Evolutionary conservation across 2,329 filamentous ascomycete species (phyloP).

Genomic region (Sclerotinia subarctica): DNA sequence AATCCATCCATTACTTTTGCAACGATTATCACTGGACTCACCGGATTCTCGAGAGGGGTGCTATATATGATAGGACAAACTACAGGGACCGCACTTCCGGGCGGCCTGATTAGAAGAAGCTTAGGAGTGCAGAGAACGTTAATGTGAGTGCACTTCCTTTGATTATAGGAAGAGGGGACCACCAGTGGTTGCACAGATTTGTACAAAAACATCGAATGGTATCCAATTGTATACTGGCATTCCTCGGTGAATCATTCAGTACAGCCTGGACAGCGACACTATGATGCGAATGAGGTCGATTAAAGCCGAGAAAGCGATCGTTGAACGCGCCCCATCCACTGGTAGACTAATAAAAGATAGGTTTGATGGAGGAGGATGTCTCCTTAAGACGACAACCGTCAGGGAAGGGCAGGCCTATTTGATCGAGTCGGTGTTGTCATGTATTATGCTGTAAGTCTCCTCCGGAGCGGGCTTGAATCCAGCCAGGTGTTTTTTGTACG

Average conservation of each 20-base stretch:
- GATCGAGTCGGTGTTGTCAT: conserved; percentile 48
- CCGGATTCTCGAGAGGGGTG: conserved; percentile 48
- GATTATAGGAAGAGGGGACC: neutral
- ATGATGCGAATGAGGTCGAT: neutral
- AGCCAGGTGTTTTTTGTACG: conserved; percentile 44
- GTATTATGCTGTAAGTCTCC: conserved; percentile 43
- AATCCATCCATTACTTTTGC: conserved; percentile 54
- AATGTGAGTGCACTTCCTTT: conserved; percentile 29
- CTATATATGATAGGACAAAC: conserved; percentile 51
- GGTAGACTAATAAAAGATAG: conserved; percentile 21
- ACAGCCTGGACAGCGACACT: no score
- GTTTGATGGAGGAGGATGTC: conserved; percentile 38
- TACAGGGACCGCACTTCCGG: conserved; percentile 44
- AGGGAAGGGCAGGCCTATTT: conserved; percentile 45
- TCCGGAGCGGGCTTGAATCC: conserved; percentile 43
- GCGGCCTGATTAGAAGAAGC: conserved; percentile 41
- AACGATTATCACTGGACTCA: conserved; percentile 50
- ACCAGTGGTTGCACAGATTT: no score
- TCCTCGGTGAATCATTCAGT: no score
- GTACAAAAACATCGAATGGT: no score
- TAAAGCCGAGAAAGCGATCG: neutral
- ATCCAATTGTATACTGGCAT: no score
- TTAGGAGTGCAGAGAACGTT: conserved; percentile 37
- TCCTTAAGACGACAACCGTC: conserved; percentile 33
- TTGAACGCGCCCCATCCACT: neutral